Base-by-base conservation (phyloP, 495 filamentous ascomycete genomes). In the Tuber calosporum region DNA sequence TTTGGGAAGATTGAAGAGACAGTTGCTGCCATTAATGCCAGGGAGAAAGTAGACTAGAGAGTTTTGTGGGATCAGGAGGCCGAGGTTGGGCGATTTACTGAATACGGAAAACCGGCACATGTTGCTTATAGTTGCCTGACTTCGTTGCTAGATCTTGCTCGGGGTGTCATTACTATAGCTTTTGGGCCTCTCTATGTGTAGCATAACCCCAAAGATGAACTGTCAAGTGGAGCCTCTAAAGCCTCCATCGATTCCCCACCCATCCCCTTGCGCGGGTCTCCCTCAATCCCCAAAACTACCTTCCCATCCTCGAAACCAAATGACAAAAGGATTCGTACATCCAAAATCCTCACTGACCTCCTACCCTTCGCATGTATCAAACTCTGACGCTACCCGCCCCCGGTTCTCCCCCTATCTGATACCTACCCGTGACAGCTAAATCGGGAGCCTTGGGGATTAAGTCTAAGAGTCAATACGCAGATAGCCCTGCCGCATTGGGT, bases 1-100 rank as follows among this genome's bases (percentile, higher is more conserved):
- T 88, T 85, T 75, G 85, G 85, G 80, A 86, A 84, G 80, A 89
- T 89, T 67, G 87, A 89, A 73, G 79, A 76, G 71, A 78, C 72
- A 22, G 77, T 84, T 37, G 68, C 58, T 53, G 75, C 76, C 37
- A 71, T 78, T 7, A 36, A 68, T 9, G 58, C 75, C 6, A 67
- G 72, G 36, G 70, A 72, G 37, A 78, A 78, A 36, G 62, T 68
- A n/a, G 75, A 77, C 20, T 77, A 74, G 58, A 19, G 36, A 4
- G 34, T 20, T n/a, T 1, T 1, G 53, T 34, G 26, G 26, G 53
- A 7, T 13, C 8, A 58, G 26, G 53, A 4, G 26, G 1, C 9
- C n/a, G 48, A 17, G 26, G 26, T 62, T 62, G 53, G 26, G 26
- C 26, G 30, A 34, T 62, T 8, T 62, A 30, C 4, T 17, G 26